A percentile compares a stretch with the other conserved stretches of the same genome.
Evolutionary conservation across 1,284 basidiomycete species (phyloP).

Genomic region (Marasmius tenuissimus): DNA sequence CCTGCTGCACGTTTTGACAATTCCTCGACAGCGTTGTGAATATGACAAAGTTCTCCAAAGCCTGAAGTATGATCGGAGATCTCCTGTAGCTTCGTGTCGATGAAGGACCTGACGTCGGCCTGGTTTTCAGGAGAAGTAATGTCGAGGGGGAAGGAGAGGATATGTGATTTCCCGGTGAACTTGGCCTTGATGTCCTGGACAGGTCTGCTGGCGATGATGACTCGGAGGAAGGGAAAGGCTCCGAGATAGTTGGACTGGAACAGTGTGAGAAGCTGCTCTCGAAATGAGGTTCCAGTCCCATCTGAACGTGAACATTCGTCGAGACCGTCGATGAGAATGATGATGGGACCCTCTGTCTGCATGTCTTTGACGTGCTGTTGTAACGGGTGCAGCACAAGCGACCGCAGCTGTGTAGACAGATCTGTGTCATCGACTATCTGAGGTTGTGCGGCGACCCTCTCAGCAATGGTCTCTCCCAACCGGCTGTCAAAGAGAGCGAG

Average conservation of each 20-base stretch:
- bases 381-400: slow-evolving; percentile 3
- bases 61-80: not conserved
- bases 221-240: slow-evolving; percentile 2
- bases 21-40: not conserved
- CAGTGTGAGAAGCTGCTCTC: not conserved
- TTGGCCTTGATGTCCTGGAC: not conserved
- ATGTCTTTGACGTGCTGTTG: not conserved
- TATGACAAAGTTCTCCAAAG: not conserved
- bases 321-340: slow-evolving; percentile 4
- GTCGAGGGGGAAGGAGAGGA: slow-evolving; percentile 1
- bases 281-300: not conserved
- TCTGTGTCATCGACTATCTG: not conserved
- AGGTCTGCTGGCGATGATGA: slow-evolving; percentile 5
- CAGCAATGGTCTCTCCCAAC: slow-evolving; percentile 1
- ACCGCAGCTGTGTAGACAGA: not conserved
- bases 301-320: slow-evolving; percentile 1
- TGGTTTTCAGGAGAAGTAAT: not conserved
- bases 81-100: not conserved
- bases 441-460: not conserved
- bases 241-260: not conserved
- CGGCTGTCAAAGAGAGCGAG: slow-evolving; percentile 2
- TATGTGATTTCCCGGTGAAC: not conserved
- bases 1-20: slow-evolving; percentile 4
- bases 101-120: slow-evolving; percentile 1
- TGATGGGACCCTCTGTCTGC: not conserved